Evolutionary conservation across 2,329 filamentous ascomycete species (phyloP).

Genomic region (Fusarium musae): DNA sequence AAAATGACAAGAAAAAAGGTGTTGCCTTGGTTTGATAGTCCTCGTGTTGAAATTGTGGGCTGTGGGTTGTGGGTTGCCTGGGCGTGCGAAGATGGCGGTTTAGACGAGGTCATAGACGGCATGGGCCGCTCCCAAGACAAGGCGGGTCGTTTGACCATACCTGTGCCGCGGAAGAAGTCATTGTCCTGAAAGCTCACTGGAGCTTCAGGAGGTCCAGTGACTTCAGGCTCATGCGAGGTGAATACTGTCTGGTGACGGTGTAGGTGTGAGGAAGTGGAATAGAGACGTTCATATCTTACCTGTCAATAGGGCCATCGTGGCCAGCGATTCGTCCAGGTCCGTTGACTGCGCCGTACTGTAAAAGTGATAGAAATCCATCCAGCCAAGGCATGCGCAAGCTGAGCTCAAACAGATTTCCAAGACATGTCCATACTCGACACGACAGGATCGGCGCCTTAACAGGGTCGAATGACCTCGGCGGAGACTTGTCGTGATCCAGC

Average conservation of each 20-base stretch:
- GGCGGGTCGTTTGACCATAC: constrained; percentile 34
- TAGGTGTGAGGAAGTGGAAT: constrained; percentile 45
- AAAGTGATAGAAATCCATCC: constrained; percentile 76
- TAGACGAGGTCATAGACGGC: constrained; percentile 16
- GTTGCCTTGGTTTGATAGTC: constrained; percentile 6
- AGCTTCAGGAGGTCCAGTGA: constrained; percentile 58
- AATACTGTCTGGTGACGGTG: constrained; percentile 44
- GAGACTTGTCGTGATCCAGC: constrained; percentile 36
- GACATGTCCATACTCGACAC: constrained; percentile 81
- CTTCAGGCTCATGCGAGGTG: constrained; percentile 57
- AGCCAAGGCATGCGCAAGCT: constrained; percentile 92
- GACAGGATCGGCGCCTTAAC: constrained; percentile 73
- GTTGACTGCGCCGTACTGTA: constrained; percentile 77
- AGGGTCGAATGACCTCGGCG: constrained; percentile 32
- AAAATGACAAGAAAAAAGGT: constrained; percentile 7
- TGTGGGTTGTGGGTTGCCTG: constrained; percentile 9
- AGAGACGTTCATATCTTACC: constrained; percentile 71
- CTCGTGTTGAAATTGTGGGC: constrained; percentile 12
- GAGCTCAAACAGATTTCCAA: constrained; percentile 78
- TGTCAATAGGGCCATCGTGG: constrained; percentile 84
- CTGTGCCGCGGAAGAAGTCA: constrained; percentile 27
- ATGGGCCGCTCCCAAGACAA: constrained; percentile 32
- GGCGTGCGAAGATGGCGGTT: constrained; percentile 22
- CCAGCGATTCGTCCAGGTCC: constrained; percentile 81
- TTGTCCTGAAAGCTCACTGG: constrained; percentile 51